Base-by-base conservation (phyloP, 2,329 filamentous ascomycete genomes). In the Paraphoma chrysanthemicola region DNA sequence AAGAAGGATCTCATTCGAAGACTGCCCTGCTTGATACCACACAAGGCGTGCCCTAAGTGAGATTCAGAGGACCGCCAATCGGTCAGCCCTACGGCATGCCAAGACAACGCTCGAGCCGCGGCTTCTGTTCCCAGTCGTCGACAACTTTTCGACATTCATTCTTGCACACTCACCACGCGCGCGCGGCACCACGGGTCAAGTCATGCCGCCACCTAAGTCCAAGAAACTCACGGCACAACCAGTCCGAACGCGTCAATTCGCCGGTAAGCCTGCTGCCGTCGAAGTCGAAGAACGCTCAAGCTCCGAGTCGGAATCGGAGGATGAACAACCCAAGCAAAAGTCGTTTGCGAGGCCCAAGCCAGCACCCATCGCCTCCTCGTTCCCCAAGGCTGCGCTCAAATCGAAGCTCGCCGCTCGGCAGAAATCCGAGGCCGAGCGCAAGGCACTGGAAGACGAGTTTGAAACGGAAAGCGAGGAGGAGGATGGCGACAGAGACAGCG, bases 141-240 rank as follows among this genome's bases (percentile, higher is more conserved):
- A 11, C 39, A 42, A 42, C 39, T 42, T 42, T 42, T 42, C 16
- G 39, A 38, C 16, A 9, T 3, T 9, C 39, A n/a, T 17, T 14
- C 10, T 7, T 14, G 33, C 33, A 36, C 33, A 36, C 33, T 14
- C 33, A 36, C 33, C 9, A 36, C 33, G 33, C 33, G 33, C 33
- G 33, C 33, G 10, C 14, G 33, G 33, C 33, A 14, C 14, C 33
- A 10, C 33, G 14, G 33, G 9, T 10, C 33, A 31, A 49, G 47
- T 48, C 9, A 71, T 86, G 84, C 88, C 90, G 59, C 87, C 89
- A 11, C 62, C 69, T 11, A 69, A 56, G 45, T 39, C 67, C 2
- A 93, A 91, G 76, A 90, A 91, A 71, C 97, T 98, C 91, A 98
- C 94, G 61, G 93, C 93, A 60, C 97, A 97, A 72, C 93, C 92